Conservation (phyloP, 1,284 basidiomycete genomes). For the Ceratobasidium sp. region DNA sequence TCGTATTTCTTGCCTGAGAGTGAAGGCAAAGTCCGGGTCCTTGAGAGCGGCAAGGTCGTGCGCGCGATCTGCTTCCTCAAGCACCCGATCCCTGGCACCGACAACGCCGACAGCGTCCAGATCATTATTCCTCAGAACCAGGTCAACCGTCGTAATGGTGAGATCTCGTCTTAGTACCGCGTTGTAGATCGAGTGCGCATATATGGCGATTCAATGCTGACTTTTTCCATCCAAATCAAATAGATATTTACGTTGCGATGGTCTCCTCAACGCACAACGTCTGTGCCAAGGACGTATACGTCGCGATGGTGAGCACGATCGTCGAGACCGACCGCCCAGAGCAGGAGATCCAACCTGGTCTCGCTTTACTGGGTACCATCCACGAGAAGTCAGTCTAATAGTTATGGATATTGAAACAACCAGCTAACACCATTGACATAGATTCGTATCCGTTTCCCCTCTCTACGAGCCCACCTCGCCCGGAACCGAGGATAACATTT, state of each 20-base stretch:
- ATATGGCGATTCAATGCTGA: constrained; percentile 41
- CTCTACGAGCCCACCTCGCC: constrained; percentile 89
- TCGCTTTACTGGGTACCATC: constrained; percentile 92
- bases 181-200: constrained; percentile 16
- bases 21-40: constrained; percentile 84
- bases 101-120: constrained; percentile 93
- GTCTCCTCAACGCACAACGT: constrained; percentile 98
- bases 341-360: constrained; percentile 89
- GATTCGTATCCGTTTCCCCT: constrained; percentile 90
- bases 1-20: constrained; percentile 90
- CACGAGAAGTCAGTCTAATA: constrained; percentile 83
- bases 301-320: constrained; percentile 98
- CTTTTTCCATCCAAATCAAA: not conserved
- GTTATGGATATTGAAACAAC: constrained; percentile 4
- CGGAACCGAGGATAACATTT: constrained; percentile 88
- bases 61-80: constrained; percentile 98
- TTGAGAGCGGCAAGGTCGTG: constrained; percentile 95
- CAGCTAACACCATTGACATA: constrained; percentile 52
- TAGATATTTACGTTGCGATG: constrained; percentile 99
- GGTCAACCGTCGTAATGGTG: constrained; percentile 92
- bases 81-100: constrained; percentile 98
- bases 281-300: constrained; percentile 92
- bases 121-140: constrained; percentile 99
- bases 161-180: constrained; percentile 50
- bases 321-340: constrained; percentile 96